Conservation (phyloP, 345 rosid species). For the Corymbia maculata region DNA sequence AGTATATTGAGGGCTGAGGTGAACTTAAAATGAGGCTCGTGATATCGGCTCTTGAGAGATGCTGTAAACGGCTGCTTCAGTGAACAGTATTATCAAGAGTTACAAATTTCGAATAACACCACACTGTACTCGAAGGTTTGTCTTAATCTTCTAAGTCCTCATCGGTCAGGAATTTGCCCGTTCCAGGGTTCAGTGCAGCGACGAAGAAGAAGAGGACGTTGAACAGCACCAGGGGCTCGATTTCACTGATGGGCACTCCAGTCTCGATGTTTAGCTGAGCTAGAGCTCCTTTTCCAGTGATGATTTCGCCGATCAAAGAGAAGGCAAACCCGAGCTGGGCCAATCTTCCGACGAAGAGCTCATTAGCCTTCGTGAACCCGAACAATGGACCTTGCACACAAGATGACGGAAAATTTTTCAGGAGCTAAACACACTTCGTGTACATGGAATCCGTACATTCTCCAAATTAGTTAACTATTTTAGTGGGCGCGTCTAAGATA, state of each 20-base stretch:
- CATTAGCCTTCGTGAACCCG: slow-evolving; percentile 91
- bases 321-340: slow-evolving; percentile 94
- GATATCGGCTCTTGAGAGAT: neutral
- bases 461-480: neutral
- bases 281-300: slow-evolving; percentile 91
- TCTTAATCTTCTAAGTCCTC: slow-evolving; percentile 31
- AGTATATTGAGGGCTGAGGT: neutral
- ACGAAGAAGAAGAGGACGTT: slow-evolving; percentile 83
- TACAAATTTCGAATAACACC: neutral
- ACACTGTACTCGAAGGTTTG: neutral
- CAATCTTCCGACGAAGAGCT: slow-evolving; percentile 88
- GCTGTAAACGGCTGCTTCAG: neutral
- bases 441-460: neutral
- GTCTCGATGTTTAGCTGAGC: slow-evolving; percentile 98
- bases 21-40: neutral
- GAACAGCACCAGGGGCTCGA: slow-evolving; percentile 89
- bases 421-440: neutral
- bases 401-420: neutral
- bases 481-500: neutral
- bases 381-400: slow-evolving; percentile 68
- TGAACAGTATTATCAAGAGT: neutral
- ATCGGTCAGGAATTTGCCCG: slow-evolving; percentile 84
- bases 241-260: slow-evolving; percentile 76
- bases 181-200: slow-evolving; percentile 93
- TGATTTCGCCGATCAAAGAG: slow-evolving; percentile 88